These are phyloP conservation scores for Colletotrichum sp. DNA, from an alignment of 2,329 filamentous ascomycete species.

Conservation along the genomic window DNA sequence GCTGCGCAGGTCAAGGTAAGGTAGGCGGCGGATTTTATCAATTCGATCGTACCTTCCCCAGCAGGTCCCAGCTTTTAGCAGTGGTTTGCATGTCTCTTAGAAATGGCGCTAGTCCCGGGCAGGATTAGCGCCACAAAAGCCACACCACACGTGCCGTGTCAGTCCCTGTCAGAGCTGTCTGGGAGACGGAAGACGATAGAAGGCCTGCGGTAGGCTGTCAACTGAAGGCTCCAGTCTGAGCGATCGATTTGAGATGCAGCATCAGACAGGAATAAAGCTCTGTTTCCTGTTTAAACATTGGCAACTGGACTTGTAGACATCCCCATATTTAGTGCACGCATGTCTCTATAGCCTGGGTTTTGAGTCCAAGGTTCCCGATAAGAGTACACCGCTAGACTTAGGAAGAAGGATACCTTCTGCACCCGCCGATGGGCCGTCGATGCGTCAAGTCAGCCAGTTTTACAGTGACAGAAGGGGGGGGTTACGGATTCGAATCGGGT, in stretches of 20 bases:
- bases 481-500: background rate
- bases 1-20: background rate
- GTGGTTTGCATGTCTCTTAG: constrained; percentile 8
- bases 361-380: background rate
- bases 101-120: background rate
- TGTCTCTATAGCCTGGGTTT: background rate
- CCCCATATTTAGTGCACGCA: background rate
- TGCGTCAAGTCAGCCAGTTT: background rate
- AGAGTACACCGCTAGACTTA: background rate
- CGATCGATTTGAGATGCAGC: background rate
- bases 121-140: background rate
- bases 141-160: background rate
- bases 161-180: background rate
- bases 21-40: constrained; percentile 15
- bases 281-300: background rate
- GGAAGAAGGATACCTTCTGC: background rate
- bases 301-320: background rate
- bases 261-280: background rate
- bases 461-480: background rate
- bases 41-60: constrained; percentile 19
- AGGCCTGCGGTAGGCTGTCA: background rate
- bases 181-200: background rate
- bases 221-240: background rate
- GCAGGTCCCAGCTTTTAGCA: constrained; percentile 17
- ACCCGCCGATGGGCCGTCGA: background rate